A percentile compares a stretch with the other conserved stretches of the same genome.
These are phyloP conservation scores for Apiotrichum porosum DNA, from an alignment of 1,284 basidiomycete species.

Conservation along the genomic window DNA sequence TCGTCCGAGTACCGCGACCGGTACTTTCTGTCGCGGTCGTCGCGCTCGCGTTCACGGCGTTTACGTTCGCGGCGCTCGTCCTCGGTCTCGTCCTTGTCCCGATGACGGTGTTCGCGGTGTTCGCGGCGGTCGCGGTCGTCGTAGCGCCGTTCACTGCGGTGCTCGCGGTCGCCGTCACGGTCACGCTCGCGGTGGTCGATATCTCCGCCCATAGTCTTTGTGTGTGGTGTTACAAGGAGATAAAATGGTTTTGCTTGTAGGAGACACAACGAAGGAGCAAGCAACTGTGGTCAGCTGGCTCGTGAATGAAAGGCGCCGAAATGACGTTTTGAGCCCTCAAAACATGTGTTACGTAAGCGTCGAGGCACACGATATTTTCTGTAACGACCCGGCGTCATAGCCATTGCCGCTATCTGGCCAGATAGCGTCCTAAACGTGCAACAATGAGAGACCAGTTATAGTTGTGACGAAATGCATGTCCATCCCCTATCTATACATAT, in stretches of 20 bases:
- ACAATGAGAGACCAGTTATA: no score
- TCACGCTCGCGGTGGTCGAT: conserved; percentile 3
- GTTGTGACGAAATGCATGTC: conserved; percentile 2
- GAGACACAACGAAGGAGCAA: no score
- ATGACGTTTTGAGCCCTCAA: no score
- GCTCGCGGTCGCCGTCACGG: conserved; percentile 1
- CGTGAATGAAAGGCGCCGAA: no score
- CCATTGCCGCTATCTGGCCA: no score
- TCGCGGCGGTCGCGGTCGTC: conserved; percentile 1
- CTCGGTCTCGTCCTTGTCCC: not conserved
- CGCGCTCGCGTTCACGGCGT: conserved; percentile 1
- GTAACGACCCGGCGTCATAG: not conserved
- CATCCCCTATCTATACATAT: not conserved
- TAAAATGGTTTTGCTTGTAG: no score
- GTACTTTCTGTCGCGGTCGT: conserved; percentile 5
- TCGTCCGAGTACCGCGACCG: conserved; percentile 17
- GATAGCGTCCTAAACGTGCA: no score
- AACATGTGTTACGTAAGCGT: not conserved
- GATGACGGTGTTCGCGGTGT: conserved; percentile 2
- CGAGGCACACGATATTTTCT: no score
- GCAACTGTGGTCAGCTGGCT: no score
- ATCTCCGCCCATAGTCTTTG: no score
- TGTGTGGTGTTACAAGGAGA: no score
- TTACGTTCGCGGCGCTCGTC: conserved; percentile 2
- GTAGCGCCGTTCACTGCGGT: not conserved